phyloP scores from a whole-genome alignment of 1,284 basidiomycete genomes.

The Tilletia horrida region DNA sequence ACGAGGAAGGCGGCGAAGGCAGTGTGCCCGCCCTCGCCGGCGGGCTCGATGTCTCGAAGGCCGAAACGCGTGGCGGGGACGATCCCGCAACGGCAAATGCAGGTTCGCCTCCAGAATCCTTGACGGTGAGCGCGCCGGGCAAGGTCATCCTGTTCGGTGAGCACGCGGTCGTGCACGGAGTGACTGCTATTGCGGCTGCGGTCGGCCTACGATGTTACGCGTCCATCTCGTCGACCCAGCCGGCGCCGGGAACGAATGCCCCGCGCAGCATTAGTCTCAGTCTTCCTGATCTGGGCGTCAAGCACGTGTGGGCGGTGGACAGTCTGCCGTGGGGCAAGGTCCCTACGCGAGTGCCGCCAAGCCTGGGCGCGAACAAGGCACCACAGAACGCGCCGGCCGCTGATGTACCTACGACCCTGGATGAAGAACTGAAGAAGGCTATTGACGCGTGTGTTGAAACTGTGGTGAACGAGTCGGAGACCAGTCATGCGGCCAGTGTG shows the following conservation, averaged over 20 bases:
- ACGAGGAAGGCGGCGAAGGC: constrained; percentile 31
- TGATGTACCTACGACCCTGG: constrained; percentile 12
- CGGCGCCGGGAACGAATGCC: background rate
- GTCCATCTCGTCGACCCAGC: constrained; percentile 61
- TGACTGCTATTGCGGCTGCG: constrained; percentile 90
- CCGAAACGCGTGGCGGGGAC: constrained; percentile 47
- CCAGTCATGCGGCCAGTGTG: constrained; percentile 65
- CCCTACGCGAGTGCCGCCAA: constrained; percentile 25
- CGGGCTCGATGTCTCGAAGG: constrained; percentile 38
- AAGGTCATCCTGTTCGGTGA: constrained; percentile 99
- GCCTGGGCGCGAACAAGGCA: constrained; percentile 10
- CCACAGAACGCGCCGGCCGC: constrained; percentile 16
- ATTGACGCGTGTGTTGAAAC: constrained; percentile 32
- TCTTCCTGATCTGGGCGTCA: constrained; percentile 78
- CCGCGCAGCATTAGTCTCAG: constrained; percentile 72
- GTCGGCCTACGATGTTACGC: constrained; percentile 94
- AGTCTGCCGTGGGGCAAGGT: constrained; percentile 80
- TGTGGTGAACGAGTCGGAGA: constrained; percentile 34
- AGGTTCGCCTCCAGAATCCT: constrained; percentile 30
- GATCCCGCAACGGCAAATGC: constrained; percentile 11
- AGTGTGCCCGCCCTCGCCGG: constrained; percentile 32
- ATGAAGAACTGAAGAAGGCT: constrained; percentile 36
- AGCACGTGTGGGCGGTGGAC: constrained; percentile 72
- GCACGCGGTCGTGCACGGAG: constrained; percentile 97
- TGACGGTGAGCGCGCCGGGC: constrained; percentile 67